Conservation (phyloP, 1,284 basidiomycete species). For the Earliella scabrosa region DNA sequence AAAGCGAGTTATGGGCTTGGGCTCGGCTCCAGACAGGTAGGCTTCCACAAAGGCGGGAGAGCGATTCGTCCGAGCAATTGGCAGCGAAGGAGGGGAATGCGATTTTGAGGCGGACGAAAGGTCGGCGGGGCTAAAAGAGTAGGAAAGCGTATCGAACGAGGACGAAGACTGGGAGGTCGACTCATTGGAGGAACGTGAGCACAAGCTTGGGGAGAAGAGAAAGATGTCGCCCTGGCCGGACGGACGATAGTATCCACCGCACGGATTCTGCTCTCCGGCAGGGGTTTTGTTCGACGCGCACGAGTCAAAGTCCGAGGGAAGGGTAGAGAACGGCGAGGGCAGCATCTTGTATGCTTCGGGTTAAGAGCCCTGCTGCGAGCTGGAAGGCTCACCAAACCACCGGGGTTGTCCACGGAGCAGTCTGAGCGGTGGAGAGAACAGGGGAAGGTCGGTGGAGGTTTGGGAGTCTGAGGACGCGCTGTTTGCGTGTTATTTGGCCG, state of each 20-base stretch:
- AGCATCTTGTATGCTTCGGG: constrained; percentile 16
- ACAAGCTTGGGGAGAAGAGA: constrained; percentile 22
- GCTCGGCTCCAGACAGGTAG: constrained; percentile 6
- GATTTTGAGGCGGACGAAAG: constrained; percentile 4
- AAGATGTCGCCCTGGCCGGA: constrained; percentile 17
- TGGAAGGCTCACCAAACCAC: no score
- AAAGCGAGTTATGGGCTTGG: constrained; percentile 14
- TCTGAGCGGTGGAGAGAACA: not conserved
- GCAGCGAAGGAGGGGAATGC: constrained; percentile 12
- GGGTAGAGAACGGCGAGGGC: constrained; percentile 2
- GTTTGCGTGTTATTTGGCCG: constrained; percentile 34
- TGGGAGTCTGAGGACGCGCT: constrained; percentile 22
- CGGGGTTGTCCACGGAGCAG: no score
- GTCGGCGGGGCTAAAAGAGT: constrained; percentile 22
- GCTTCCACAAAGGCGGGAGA: constrained; percentile 15
- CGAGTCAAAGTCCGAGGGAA: not conserved
- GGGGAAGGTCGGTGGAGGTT: not conserved
- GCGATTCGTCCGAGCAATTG: not conserved
- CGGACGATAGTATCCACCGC: constrained; percentile 11
- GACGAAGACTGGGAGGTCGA: constrained; percentile 15
- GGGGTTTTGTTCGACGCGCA: not conserved
- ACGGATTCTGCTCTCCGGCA: not conserved
- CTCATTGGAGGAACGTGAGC: constrained; percentile 17
- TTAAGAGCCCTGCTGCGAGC: not conserved
- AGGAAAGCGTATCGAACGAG: constrained; percentile 22